These are phyloP conservation scores for Suhomyces kunorum DNA, from an alignment of 1,139 yeast species.

Conservation along the genomic window DNA sequence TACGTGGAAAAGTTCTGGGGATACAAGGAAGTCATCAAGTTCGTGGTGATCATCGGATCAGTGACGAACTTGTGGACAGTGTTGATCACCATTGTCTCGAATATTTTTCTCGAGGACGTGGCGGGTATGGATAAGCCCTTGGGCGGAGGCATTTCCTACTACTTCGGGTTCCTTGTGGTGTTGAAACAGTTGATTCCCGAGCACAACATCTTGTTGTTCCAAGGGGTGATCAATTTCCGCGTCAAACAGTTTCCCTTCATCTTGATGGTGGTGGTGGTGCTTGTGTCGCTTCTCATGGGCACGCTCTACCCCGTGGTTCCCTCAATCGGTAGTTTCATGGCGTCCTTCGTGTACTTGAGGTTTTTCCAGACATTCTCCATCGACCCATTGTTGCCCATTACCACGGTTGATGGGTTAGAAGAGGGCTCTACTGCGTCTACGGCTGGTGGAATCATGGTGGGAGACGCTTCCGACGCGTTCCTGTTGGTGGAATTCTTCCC, in stretches of 20 bases:
- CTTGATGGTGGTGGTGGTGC: conserved; percentile 44
- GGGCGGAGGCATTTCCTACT: conserved; percentile 73
- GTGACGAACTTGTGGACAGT: conserved; percentile 42
- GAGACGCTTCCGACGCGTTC: conserved; percentile 92
- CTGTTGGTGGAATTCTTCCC: conserved; percentile 84
- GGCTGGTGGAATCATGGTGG: conserved; percentile 41
- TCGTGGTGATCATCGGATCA: conserved; percentile 57
- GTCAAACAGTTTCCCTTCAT: conserved; percentile 75
- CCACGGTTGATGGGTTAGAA: conserved; percentile 21
- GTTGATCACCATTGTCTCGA: conserved; percentile 39
- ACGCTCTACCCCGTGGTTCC: conserved; percentile 61
- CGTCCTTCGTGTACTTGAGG: conserved; percentile 74
- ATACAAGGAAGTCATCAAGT: conserved; percentile 57
- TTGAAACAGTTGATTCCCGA: conserved; percentile 89
- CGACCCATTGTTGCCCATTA: conserved; percentile 44
- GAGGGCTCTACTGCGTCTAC: conserved; percentile 1
- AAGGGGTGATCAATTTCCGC: conserved; percentile 63
- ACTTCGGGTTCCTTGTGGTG: conserved; percentile 79
- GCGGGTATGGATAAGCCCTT: conserved; percentile 49
- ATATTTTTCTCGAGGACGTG: conserved; percentile 39
- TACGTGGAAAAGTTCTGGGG: conserved; percentile 62
- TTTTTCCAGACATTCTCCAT: conserved; percentile 58
- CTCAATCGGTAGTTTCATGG: conserved; percentile 66
- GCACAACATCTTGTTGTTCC: conserved; percentile 70
- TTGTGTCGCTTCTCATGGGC: conserved; percentile 45